Conservation (phyloP, 805 yeast genomes). For the Hagleromyces aurorensis region DNA sequence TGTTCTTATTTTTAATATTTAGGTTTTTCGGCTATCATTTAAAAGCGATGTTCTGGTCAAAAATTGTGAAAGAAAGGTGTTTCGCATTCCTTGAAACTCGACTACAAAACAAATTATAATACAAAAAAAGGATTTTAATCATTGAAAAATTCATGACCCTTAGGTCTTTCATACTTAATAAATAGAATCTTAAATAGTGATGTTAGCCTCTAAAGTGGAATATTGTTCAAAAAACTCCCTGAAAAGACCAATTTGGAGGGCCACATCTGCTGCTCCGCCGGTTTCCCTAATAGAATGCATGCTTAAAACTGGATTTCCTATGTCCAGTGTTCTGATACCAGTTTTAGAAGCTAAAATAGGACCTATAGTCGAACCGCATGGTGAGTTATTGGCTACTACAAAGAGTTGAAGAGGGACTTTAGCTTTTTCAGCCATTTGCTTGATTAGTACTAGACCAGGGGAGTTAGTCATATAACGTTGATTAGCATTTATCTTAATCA, state of each 20-base stretch:
- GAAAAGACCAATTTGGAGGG: slow-evolving; percentile 52
- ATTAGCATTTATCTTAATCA: slow-evolving; percentile 86
- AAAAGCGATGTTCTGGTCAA: too few relatives aligned
- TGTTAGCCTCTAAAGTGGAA: slow-evolving; percentile 35
- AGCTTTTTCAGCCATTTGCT: slow-evolving; percentile 58
- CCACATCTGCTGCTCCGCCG: slow-evolving; percentile 72
- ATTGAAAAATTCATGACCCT: too few relatives aligned
- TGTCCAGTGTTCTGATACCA: slow-evolving; percentile 80
- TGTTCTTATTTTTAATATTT: too few relatives aligned
- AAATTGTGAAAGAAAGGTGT: too few relatives aligned
- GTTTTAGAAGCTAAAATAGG: slow-evolving; percentile 83
- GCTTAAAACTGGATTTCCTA: slow-evolving; percentile 86
- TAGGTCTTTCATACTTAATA: too few relatives aligned
- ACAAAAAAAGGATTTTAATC: too few relatives aligned
- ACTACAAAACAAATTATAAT: too few relatives aligned
- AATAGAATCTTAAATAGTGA: slow-evolving; percentile 32
- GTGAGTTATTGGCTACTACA: slow-evolving; percentile 87
- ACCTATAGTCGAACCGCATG: slow-evolving; percentile 96
- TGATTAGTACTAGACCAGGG: slow-evolving; percentile 73
- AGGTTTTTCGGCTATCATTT: too few relatives aligned
- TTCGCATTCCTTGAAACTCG: too few relatives aligned
- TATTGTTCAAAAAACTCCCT: slow-evolving; percentile 49
- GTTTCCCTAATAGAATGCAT: slow-evolving; percentile 95
- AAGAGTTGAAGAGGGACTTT: slow-evolving; percentile 82
- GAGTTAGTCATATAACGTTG: slow-evolving; percentile 94